Base-by-base conservation (phyloP, 805 yeast species). In the Saturnispora halmiae region DNA sequence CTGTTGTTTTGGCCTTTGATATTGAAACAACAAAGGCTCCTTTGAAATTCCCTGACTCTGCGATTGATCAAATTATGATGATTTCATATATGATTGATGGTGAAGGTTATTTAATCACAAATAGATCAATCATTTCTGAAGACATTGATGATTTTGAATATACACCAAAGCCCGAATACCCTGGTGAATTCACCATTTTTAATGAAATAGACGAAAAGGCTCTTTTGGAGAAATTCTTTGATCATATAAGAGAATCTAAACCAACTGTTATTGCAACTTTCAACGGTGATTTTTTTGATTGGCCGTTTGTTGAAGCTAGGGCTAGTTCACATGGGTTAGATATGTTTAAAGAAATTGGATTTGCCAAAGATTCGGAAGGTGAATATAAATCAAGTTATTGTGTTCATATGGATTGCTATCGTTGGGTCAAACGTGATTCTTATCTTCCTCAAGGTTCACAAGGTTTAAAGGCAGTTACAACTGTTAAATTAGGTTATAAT, bases 41-140 rank as follows among this genome's bases (percentile, higher is more conserved):
- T 2, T 69, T 92, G 45, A 94, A 92, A 58, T 92, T 92, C 51
- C 99, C 99, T 0, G 98, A 86, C 53, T 73, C 96, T 5, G 69
- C 81, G 9, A 70, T 82, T 5, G 99, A 92, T 63, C 94, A 85
- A 60, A 74, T 92, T 31, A 92, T 92, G 96, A 94, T 94, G 98
- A 92, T 92, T 38, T 94, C 98, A 2, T 92, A 92, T 58, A 94
- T 94, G 98, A 88, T 92, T 46, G 98, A 92, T 57, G 98, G 97
- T 9, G 94, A 85, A 51, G 99, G 99, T 29, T 92, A 66, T 56
- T 65, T 92, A 30, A 94, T 92, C 45, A 92, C 97, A 8, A 92
- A 92, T 57, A 67, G 99, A 52, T 96, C 88, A 51, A 86, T 92
- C 51, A 88, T 92, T 29, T 79, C 94, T 6, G 84, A 86, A 57